Conservation (phyloP, 495 filamentous ascomycete genomes). For the Xeromyces bisporus region DNA sequence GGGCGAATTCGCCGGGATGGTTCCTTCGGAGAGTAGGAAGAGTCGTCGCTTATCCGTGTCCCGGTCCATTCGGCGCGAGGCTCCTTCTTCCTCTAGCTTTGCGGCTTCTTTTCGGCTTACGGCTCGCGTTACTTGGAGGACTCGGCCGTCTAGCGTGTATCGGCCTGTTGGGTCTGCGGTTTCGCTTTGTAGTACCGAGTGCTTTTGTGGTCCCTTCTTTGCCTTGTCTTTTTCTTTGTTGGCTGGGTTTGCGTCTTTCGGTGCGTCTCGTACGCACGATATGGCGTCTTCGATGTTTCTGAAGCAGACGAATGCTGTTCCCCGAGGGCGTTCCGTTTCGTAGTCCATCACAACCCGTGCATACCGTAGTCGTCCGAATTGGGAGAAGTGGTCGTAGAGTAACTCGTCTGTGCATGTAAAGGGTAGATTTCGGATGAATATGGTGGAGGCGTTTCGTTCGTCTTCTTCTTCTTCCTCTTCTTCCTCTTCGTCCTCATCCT, state of each 20-base stretch:
- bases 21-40: slow-evolving; percentile 78
- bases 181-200: slow-evolving; percentile 74
- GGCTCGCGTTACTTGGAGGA: slow-evolving; percentile 68
- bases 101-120: slow-evolving; percentile 64
- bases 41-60: slow-evolving; percentile 84
- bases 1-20: slow-evolving; percentile 50
- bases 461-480: slow-evolving; percentile 35
- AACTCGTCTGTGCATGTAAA: slow-evolving; percentile 67
- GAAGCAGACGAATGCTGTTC: slow-evolving; percentile 93
- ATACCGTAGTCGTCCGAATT: slow-evolving; percentile 75
- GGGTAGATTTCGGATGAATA: slow-evolving; percentile 91
- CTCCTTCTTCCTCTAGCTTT: slow-evolving; percentile 53
- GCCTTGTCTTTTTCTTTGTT: slow-evolving; percentile 19
- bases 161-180: slow-evolving; percentile 54
- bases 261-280: slow-evolving; percentile 56
- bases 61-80: slow-evolving; percentile 43
- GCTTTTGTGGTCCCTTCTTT: slow-evolving; percentile 34
- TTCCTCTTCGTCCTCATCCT: slow-evolving; percentile 26
- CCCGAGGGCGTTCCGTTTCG: slow-evolving; percentile 67
- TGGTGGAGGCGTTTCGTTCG: slow-evolving; percentile 46
- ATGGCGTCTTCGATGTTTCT: slow-evolving; percentile 55
- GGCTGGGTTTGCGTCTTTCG: slow-evolving; percentile 30
- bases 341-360: slow-evolving; percentile 76
- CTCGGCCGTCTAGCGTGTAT: slow-evolving; percentile 79
- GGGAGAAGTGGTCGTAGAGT: slow-evolving; percentile 64